These are phyloP conservation scores for Scenedesmus sp. DNA, from an alignment of 163 green algal genomes.

Conservation along the genomic window DNA sequence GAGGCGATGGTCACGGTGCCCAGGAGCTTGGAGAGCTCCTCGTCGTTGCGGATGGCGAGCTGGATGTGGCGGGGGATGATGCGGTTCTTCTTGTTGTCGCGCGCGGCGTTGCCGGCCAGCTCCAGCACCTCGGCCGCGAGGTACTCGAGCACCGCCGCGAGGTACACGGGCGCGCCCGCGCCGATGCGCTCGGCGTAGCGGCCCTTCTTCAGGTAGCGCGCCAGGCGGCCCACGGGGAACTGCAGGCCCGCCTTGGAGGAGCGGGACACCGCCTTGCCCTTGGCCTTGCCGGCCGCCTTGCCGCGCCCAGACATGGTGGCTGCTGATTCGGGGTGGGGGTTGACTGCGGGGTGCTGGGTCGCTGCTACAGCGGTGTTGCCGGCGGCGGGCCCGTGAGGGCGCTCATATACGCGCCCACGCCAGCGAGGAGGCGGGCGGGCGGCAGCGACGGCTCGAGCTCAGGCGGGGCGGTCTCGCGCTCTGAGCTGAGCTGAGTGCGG, in stretches of 20 bases:
- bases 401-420: slow-evolving; percentile 1
- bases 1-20: slow-evolving; percentile 89
- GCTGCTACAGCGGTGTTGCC: background rate
- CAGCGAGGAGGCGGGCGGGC: background rate
- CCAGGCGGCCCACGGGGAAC: slow-evolving; percentile 94
- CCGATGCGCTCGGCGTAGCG: slow-evolving; percentile 90
- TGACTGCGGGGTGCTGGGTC: background rate
- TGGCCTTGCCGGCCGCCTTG: slow-evolving; percentile 51
- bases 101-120: slow-evolving; percentile 88
- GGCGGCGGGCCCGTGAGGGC: background rate
- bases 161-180: slow-evolving; percentile 77
- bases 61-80: slow-evolving; percentile 95
- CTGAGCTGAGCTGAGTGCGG: slow-evolving; percentile 1
- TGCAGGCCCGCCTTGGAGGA: slow-evolving; percentile 95
- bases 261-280: slow-evolving; percentile 87
- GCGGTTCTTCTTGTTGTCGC: slow-evolving; percentile 94
- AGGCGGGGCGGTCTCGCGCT: background rate
- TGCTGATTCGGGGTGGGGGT: background rate
- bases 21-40: slow-evolving; percentile 96
- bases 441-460: background rate
- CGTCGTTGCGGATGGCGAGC: slow-evolving; percentile 94
- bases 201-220: slow-evolving; percentile 93
- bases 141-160: slow-evolving; percentile 96
- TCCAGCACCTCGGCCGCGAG: slow-evolving; percentile 92
- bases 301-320: slow-evolving; percentile 48